Conservation (phyloP, 768 basidiomycete species). For the Lentinula lateritia region DNA sequence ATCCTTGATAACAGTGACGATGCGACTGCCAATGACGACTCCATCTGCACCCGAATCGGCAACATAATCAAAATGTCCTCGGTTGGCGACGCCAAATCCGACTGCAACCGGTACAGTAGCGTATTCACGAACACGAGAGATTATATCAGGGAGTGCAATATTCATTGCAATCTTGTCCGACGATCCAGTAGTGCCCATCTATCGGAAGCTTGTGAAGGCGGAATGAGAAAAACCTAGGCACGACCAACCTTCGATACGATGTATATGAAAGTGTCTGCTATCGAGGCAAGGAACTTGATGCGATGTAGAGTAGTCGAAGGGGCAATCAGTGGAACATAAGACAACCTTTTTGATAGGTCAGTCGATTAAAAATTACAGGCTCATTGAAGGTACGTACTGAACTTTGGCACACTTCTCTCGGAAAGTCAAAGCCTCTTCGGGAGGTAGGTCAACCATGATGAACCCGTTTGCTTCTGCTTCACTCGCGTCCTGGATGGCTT, state of each 20-base stretch:
- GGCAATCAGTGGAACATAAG: conserved; percentile 93
- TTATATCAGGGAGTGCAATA: conserved; percentile 72
- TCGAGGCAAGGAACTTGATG: conserved; percentile 85
- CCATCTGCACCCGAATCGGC: conserved; percentile 89
- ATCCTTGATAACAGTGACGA: conserved; percentile 76
- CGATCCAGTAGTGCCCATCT: conserved; percentile 99
- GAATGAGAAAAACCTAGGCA: conserved; percentile 5
- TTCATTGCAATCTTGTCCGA: conserved; percentile 70
- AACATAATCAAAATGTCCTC: conserved; percentile 83
- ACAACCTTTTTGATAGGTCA: conserved; percentile 49
- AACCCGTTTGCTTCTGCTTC: conserved; percentile 95
- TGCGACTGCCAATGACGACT: conserved; percentile 87
- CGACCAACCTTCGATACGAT: conserved; percentile 85
- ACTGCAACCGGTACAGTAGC: conserved; percentile 85
- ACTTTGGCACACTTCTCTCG: conserved; percentile 78
- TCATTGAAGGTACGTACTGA: conserved; percentile 47
- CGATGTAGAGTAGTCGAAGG: conserved; percentile 87
- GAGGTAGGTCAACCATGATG: conserved; percentile 96
- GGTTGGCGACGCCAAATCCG: conserved; percentile 93
- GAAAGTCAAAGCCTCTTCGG: conserved; percentile 92
- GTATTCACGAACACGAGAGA: conserved; percentile 75
- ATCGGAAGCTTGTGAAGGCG: conserved; percentile 7
- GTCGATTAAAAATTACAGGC: neutral
- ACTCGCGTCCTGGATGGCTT: conserved; percentile 83
- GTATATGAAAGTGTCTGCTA: conserved; percentile 97